Conservation (phyloP, 805 yeast genomes). For the Starmerella tilneyi region DNA sequence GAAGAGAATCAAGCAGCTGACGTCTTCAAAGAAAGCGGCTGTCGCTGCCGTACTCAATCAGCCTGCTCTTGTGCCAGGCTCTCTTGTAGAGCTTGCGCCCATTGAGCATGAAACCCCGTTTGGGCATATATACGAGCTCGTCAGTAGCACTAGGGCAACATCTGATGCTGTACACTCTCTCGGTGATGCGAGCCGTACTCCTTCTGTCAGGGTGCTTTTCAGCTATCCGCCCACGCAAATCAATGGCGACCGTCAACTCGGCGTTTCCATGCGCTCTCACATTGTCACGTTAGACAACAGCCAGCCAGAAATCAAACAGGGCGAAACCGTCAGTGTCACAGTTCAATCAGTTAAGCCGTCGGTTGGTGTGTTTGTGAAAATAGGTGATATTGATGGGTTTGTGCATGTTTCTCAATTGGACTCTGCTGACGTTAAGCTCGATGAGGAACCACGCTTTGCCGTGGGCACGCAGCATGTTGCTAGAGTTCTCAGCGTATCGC, state of each 20-base stretch:
- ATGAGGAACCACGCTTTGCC: conserved; percentile 3
- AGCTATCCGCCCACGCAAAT: conserved; percentile 22
- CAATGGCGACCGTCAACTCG: conserved; percentile 44
- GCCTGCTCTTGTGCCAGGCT: conserved; percentile 55
- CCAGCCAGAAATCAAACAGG: conserved; percentile 55
- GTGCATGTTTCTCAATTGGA: conserved; percentile 64
- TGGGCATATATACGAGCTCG: conserved; percentile 64
- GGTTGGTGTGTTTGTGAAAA: conserved; percentile 32
- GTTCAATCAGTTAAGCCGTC: conserved; percentile 43
- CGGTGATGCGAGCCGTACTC: conserved; percentile 6
- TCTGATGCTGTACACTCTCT: conserved; percentile 58
- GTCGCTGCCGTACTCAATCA: conserved; percentile 60
- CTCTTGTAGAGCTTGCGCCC: conserved; percentile 61
- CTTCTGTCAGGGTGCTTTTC: conserved; percentile 20
- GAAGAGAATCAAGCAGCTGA: conserved; percentile 15
- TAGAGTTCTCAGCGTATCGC: conserved; percentile 62
- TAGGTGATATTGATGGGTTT: conserved; percentile 55
- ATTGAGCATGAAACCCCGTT: conserved; percentile 41
- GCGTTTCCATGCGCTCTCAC: conserved; percentile 55
- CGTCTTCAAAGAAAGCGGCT: conserved; percentile 35
- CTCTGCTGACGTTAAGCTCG: conserved; percentile 21
- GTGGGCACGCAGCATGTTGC: conserved; percentile 62
- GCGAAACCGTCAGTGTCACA: conserved; percentile 53
- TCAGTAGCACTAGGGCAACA: conserved; percentile 66
- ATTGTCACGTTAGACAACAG: conserved; percentile 33